phyloP scores from a whole-genome alignment of 768 basidiomycete species.

The Mycena capillaripes region DNA sequence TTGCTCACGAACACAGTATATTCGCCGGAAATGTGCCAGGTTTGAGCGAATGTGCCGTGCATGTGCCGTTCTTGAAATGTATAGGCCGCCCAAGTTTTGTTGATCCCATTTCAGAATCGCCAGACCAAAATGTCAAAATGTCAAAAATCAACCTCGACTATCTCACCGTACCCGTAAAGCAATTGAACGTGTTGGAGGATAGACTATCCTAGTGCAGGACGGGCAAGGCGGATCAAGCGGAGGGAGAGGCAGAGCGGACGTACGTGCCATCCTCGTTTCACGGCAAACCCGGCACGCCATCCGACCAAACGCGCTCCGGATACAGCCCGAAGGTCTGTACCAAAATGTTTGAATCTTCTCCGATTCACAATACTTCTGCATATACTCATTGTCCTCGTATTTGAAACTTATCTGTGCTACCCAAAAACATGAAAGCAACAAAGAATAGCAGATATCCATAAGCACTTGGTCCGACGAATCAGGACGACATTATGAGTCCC shows the following conservation, averaged over 20 bases:
- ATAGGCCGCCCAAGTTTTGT: no score
- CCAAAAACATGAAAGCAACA: conserved; percentile 4
- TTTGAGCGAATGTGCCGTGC: no score
- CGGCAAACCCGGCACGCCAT: conserved; percentile 1
- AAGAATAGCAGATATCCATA: conserved; percentile 5
- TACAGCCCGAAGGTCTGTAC: conserved; percentile 11
- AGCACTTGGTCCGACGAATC: no score
- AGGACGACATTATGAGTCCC: no score
- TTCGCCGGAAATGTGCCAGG: no score
- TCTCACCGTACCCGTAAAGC: no score
- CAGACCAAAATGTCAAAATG: no score
- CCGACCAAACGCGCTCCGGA: neutral
- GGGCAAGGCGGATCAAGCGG: neutral
- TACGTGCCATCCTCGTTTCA: neutral
- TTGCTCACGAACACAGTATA: no score
- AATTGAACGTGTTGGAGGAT: no score
- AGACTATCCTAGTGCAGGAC: conserved; percentile 2
- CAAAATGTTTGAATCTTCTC: conserved; percentile 3
- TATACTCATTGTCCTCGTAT: neutral
- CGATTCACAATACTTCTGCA: conserved; percentile 1
- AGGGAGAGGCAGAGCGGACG: neutral
- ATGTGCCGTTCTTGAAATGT: no score
- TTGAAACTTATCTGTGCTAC: conserved; percentile 1
- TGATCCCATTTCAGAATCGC: no score
- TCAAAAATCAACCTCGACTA: no score